Percentiles rank a stretch among this genome's conserved stretches.
These are phyloP conservation scores for Anisodus acutangulus DNA, from an alignment of 257 asterid genomes.

Conservation along the genomic window DNA sequence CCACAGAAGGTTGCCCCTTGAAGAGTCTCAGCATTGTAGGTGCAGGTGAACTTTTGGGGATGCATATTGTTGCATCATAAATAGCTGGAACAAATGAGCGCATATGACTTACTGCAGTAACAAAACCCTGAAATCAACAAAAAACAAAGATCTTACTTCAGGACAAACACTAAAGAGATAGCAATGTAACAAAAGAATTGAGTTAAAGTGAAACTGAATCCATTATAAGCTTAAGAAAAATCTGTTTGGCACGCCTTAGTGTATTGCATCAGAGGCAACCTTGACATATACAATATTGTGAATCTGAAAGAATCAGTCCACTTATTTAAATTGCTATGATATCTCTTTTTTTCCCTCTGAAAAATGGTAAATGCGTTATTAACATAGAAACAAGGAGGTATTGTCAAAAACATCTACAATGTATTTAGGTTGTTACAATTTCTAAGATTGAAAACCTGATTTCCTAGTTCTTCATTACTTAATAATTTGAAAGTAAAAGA, in stretches of 20 bases:
- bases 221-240: not conserved
- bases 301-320: not conserved
- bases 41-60: conserved; percentile 76
- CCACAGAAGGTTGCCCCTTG: conserved; percentile 90
- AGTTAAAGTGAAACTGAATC: not conserved
- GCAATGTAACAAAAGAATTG: not conserved
- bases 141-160: not conserved
- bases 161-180: conserved; percentile 6
- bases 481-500: not conserved
- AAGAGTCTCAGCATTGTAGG: conserved; percentile 94
- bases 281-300: not conserved
- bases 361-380: not conserved
- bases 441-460: not conserved
- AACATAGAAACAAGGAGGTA: not conserved
- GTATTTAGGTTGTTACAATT: not conserved
- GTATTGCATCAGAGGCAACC: conserved; percentile 25
- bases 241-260: not conserved
- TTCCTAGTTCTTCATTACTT: not conserved
- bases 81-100: conserved; percentile 94
- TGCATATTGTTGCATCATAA: conserved; percentile 85
- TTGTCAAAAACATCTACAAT: not conserved
- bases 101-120: conserved; percentile 84
- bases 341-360: not conserved
- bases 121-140: conserved; percentile 78
- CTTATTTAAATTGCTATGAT: not conserved